Percentiles rank a stretch among this genome's conserved stretches.
phyloP scores from a whole-genome alignment of 2,329 filamentous ascomycete genomes.

The Verticillium zaregamsianum region DNA sequence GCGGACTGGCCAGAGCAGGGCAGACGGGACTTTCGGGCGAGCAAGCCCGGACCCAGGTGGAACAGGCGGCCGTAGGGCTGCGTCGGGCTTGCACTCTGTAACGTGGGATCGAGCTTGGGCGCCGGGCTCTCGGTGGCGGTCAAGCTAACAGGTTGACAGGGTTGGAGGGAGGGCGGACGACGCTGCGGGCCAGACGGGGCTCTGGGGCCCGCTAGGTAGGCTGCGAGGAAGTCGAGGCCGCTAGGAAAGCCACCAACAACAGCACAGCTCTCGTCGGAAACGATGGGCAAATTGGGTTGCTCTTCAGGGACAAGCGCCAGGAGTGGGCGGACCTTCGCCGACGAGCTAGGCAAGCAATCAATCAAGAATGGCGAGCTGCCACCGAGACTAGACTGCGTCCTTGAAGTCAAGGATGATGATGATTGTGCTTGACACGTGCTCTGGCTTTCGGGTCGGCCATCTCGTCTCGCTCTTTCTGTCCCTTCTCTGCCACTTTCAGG shows the following conservation, averaged over 20 bases:
- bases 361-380: no score
- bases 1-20: background rate
- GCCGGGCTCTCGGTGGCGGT: background rate
- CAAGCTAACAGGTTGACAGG: background rate
- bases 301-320: background rate
- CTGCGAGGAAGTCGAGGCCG: background rate
- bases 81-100: background rate
- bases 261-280: background rate
- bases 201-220: background rate
- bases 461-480: no score
- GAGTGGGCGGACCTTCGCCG: background rate
- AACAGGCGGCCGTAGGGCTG: background rate
- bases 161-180: background rate
- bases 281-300: background rate
- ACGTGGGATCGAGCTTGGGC: background rate
- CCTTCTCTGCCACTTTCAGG: no score
- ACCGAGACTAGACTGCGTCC: no score
- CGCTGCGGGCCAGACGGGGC: background rate
- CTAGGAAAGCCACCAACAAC: background rate
- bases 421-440: no score
- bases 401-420: no score
- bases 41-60: background rate
- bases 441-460: no score
- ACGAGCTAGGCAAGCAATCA: background rate
- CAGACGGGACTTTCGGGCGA: background rate